Evolutionary conservation across 2,329 filamentous ascomycete genomes (phyloP).

Genomic region (Byssochlamys sp.): DNA sequence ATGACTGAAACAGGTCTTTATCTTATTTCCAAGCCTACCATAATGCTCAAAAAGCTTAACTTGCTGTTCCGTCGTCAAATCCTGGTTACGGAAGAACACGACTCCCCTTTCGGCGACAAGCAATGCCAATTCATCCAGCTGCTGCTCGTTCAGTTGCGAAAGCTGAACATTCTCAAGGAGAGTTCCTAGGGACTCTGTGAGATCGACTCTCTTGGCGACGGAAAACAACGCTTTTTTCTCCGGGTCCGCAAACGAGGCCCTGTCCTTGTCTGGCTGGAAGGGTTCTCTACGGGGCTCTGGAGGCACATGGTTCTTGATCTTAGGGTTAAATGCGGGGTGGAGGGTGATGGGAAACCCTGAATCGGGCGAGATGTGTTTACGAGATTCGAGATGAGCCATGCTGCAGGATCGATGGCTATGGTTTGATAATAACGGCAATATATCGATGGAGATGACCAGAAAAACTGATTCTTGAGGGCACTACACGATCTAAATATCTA

Average conservation of each 20-base stretch:
- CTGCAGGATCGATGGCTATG: not conserved
- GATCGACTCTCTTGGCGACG: slow-evolving; percentile 18
- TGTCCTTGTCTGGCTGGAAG: slow-evolving; percentile 17
- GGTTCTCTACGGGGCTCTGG: slow-evolving; percentile 28
- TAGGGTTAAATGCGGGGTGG: slow-evolving; percentile 41
- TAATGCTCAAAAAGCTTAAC: slow-evolving; percentile 41
- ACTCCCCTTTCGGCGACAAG: slow-evolving; percentile 41
- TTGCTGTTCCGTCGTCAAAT: slow-evolving; percentile 24
- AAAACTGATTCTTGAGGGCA: not conserved
- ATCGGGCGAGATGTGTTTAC: slow-evolving; percentile 41
- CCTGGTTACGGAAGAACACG: slow-evolving; percentile 38
- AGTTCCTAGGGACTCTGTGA: slow-evolving; percentile 32
- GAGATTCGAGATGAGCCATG: slow-evolving; percentile 36
- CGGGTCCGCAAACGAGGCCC: slow-evolving; percentile 29
- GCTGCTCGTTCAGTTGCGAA: slow-evolving; percentile 34
- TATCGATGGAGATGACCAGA: not conserved
- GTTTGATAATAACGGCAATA: not conserved
- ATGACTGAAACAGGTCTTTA: not conserved
- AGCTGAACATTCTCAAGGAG: slow-evolving; percentile 34
- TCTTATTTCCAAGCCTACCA: slow-evolving; percentile 15
- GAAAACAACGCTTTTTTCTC: slow-evolving; percentile 31
- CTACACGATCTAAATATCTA: not conserved
- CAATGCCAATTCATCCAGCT: slow-evolving; percentile 44
- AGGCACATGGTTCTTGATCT: slow-evolving; percentile 34
- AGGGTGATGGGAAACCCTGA: slow-evolving; percentile 40